phyloP scores from a whole-genome alignment of 73 alveolate genomes.

The Paramecium sexaurelia region DNA sequence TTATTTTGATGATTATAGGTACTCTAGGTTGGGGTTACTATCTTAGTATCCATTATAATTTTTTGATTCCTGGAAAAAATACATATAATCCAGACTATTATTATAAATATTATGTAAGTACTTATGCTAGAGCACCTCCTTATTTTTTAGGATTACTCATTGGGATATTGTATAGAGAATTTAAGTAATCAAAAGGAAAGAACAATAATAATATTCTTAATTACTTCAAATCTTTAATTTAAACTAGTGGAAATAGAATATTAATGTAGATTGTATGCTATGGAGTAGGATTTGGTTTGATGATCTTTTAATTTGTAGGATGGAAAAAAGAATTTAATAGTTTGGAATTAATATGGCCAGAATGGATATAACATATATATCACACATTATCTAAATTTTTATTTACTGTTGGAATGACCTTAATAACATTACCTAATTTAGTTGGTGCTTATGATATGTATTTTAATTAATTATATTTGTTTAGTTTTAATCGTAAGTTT shows the following conservation, averaged over 20 bases:
- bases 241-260: not conserved
- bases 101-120: not conserved
- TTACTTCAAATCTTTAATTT: not conserved
- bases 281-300: not conserved
- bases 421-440: not conserved
- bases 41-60: not conserved
- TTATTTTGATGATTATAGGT: not conserved
- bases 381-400: not conserved
- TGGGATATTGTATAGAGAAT: constrained; percentile 4
- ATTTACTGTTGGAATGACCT: not conserved
- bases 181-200: not conserved
- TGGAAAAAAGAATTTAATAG: not conserved
- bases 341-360: not conserved
- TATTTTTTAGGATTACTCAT: not conserved
- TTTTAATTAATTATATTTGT: not conserved
- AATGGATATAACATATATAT: not conserved
- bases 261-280: not conserved
- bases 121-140: constrained; percentile 44
- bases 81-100: not conserved
- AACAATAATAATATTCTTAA: not conserved
- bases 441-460: constrained; percentile 33
- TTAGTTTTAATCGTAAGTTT: not conserved
- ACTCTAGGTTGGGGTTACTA: not conserved
- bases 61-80: not conserved
- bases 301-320: not conserved